phyloP scores from a whole-genome alignment of 208 protist genomes.

The Wallacemonas collosoma region DNA sequence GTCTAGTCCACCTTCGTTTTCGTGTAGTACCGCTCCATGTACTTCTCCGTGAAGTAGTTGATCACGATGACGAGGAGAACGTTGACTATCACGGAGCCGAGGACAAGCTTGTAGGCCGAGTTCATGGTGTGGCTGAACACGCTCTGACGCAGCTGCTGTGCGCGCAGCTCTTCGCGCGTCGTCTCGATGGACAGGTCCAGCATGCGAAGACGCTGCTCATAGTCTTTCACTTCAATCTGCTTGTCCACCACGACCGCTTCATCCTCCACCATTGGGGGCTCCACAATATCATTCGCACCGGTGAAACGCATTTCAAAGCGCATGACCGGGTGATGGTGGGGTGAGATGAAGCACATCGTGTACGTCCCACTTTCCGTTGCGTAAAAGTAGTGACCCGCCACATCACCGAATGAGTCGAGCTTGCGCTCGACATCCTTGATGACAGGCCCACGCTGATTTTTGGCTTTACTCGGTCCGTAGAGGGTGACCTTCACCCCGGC shows the following conservation, averaged over 20 bases:
- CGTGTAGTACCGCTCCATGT: conserved; percentile 58
- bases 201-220: conserved; percentile 56
- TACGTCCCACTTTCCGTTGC: conserved; percentile 66
- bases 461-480: conserved; percentile 43
- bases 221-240: conserved; percentile 57
- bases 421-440: conserved; percentile 27
- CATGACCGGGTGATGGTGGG: conserved; percentile 55
- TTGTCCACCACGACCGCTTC: conserved; percentile 71
- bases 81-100: conserved; percentile 56
- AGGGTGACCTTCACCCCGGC: conserved; percentile 45
- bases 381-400: conserved; percentile 58
- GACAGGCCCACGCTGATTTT: conserved; percentile 27
- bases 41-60: conserved; percentile 46
- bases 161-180: conserved; percentile 63
- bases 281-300: conserved; percentile 55
- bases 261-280: conserved; percentile 46
- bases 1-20: conserved; percentile 67
- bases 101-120: conserved; percentile 47
- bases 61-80: conserved; percentile 50
- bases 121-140: conserved; percentile 53
- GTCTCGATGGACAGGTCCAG: conserved; percentile 61
- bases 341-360: conserved; percentile 63
- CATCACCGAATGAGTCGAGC: conserved; percentile 51
- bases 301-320: conserved; percentile 68
- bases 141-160: conserved; percentile 52